Evolutionary conservation across 2,329 filamentous ascomycete genomes (phyloP), one percentile per base, ranked within the genome.

Genomic region (Diaporthe longicolla): DNA sequence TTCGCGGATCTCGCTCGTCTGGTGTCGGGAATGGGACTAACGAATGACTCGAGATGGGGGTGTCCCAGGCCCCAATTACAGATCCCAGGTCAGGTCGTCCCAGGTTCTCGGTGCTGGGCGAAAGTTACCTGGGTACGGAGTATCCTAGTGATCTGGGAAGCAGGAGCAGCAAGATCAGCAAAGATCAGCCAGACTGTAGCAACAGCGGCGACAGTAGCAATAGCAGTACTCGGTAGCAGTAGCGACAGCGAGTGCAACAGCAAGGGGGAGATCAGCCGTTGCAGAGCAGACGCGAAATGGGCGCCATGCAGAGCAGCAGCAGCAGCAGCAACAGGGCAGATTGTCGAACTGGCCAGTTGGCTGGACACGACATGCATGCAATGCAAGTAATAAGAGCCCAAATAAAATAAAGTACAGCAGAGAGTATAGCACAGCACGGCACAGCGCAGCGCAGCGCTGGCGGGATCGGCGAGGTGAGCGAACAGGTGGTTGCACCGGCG

Each of bases 1-100:
- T 66, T 26, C 17, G 63, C 63, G 32, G 63, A 68, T 68, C 63
- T 68, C 45, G 48, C 63, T 68, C 63, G 48, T 68, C 63, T 68
- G 63, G 48, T 54, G 24, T 54, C 48, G 32, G 63, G 32, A 40
- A 54, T 40, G 63, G 45, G 63, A 54, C 63, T 54, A 54, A 29
- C n/a, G 32, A 40, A 68, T 68, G 63, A 68, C 48, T 68, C 63
- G 63, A 68, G 63, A 68, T 26, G 45, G 48, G 57, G 63, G 6
- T 54, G 63, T 68, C 32, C 63, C 63, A 66, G 61, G 29, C 54
- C 45, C 59, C 10, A 48, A 63, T 54, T 24, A 35, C 45, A 50
- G 32, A 65, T 65, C 19, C 63, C 63, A 68, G 63, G 48, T 26
- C 48, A 48, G 45, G 45, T 48, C 45, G 40, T 45, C 58, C 58